Percentiles rank a stretch among this genome's conserved stretches.
These are phyloP conservation scores for Arthrobotrys sphaeroides DNA, from an alignment of 2,329 filamentous ascomycete genomes.

Conservation along the genomic window DNA sequence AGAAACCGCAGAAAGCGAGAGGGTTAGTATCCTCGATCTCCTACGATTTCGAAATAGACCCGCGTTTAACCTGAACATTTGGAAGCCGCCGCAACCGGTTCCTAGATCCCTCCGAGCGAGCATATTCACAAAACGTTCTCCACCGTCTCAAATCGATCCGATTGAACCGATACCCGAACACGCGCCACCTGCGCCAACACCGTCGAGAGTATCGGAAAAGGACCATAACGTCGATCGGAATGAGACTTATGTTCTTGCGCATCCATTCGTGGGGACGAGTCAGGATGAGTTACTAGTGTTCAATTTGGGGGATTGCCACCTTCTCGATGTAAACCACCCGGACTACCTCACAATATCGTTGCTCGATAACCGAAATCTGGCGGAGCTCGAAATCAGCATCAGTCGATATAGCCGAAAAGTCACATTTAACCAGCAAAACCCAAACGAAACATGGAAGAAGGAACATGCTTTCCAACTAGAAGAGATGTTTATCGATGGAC, in stretches of 20 bases:
- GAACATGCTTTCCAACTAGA: conserved; percentile 33
- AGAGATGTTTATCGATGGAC: conserved; percentile 31
- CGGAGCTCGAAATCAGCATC: conserved; percentile 48
- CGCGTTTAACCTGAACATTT: conserved; percentile 26
- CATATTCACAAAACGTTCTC: conserved; percentile 10
- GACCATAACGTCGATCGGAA: conserved; percentile 46
- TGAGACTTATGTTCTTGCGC: conserved; percentile 42
- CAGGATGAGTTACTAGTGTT: conserved; percentile 38
- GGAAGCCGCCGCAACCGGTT: conserved; percentile 10
- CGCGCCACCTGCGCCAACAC: conserved; percentile 14
- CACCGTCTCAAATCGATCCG: conserved; percentile 8
- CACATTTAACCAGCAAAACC: conserved; percentile 46
- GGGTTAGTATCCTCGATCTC: conserved; percentile 25
- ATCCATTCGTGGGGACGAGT: conserved; percentile 27
- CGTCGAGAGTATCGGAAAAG: conserved; percentile 42
- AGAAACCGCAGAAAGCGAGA: not conserved
- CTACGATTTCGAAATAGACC: conserved; percentile 13
- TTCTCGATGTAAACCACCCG: conserved; percentile 31
- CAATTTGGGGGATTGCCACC: conserved; percentile 34
- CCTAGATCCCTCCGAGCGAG: conserved; percentile 24
- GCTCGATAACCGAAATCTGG: conserved; percentile 25
- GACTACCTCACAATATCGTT: conserved; percentile 47
- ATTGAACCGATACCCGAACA: conserved; percentile 4
- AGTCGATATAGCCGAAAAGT: conserved; percentile 39
- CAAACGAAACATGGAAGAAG: conserved; percentile 46